These are phyloP conservation scores for Plasmodium fragile DNA, from an alignment of 169 alveolate genomes.

Conservation along the genomic window DNA sequence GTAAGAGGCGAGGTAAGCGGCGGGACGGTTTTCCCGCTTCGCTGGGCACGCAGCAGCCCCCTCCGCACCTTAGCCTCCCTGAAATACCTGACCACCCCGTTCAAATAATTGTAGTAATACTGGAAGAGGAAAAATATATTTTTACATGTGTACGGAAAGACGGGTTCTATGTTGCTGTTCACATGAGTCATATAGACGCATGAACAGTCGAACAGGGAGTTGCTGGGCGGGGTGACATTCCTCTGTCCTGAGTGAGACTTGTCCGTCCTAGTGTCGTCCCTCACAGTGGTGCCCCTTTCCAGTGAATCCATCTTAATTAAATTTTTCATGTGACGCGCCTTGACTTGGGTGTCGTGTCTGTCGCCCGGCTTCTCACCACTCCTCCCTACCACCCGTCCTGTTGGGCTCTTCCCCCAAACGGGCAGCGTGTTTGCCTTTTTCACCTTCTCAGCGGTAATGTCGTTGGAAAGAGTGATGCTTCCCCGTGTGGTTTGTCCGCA, in stretches of 20 bases:
- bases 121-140: constrained; percentile 54
- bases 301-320: not conserved
- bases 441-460: not conserved
- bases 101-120: constrained; percentile 46
- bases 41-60: not conserved
- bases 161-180: constrained; percentile 55
- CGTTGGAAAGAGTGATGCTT: not conserved
- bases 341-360: not conserved
- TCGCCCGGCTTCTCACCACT: not conserved
- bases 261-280: not conserved
- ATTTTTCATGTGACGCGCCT: not conserved
- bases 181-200: constrained; percentile 33
- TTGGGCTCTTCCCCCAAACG: not conserved
- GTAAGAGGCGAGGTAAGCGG: not conserved
- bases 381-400: not conserved
- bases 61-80: not conserved
- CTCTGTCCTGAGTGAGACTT: not conserved
- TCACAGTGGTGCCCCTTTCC: not conserved
- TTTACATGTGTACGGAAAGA: constrained; percentile 42
- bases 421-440: not conserved
- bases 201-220: constrained; percentile 3
- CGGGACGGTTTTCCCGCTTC: not conserved
- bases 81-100: not conserved
- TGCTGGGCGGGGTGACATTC: not conserved
- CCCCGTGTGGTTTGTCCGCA: not conserved